Evolutionary conservation across 2,329 filamentous ascomycete species (phyloP), one percentile per base, ranked within the genome.

Genomic region (Clonostachys sp.): DNA sequence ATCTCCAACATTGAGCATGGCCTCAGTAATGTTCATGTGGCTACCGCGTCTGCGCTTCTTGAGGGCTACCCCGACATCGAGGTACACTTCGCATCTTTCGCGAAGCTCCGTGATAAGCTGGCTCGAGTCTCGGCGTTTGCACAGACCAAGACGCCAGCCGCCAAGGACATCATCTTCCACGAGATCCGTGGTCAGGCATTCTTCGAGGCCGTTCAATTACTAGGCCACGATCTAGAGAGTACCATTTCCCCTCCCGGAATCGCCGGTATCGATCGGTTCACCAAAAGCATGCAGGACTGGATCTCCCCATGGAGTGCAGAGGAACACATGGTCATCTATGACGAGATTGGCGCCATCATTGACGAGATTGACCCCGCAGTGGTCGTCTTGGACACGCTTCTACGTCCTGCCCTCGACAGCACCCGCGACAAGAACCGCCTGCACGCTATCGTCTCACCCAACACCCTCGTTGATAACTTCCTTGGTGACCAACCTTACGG

Each of bases 391-490:
- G 66, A 70, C 35, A 55, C 55, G 2, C 46, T 61, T 3, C 58
- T 67, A 18, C 47, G 52, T 4, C 61, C 60, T 1, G 60, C 51
- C 6, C 48, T 59, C 12, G 56, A 62, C 34, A 55, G 53, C 3
- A 49, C 52, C 2, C 48, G 51, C 14, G 50, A 57, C n/a, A 45
- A 49, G n/a, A 51, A 55, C 35, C 47, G 58, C 36, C 62, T 14
- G 51, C 71, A 52, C 61, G 68, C 50, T 3, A 50, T 73, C 2
- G 53, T 77, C 16, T 67, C 67, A 34, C 73, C 73, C 5, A 76
- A 74, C 38, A 63, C 69, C 40, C 45, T 70, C 58, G 52, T 71
- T 50, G 63, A 75, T 56, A 58, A 64, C 53, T 54, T 72, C 48
- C 35, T 54, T 13, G 59, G 61, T 24, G 50, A 64, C 33, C 74